phyloP scores from a whole-genome alignment of 2,329 filamentous ascomycete species.

The Thelonectria rubi region DNA sequence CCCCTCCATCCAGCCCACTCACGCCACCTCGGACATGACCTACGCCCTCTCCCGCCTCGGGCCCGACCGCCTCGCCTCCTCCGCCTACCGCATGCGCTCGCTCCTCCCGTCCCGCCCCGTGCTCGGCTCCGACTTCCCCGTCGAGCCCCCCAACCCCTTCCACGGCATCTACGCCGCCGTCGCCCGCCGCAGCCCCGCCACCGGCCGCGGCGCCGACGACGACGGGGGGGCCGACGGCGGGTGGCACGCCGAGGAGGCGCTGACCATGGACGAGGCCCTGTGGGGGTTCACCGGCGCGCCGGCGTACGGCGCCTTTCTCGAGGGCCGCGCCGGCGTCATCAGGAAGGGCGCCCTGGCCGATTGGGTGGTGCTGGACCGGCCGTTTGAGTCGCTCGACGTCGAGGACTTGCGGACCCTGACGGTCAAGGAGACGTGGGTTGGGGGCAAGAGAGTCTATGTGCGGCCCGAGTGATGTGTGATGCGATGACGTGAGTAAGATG shows the following conservation, averaged over 20 bases:
- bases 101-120: constrained; percentile 63
- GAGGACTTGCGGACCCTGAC: constrained; percentile 63
- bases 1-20: constrained; percentile 75
- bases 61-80: constrained; percentile 57
- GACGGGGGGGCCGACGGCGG: constrained; percentile 58
- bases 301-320: constrained; percentile 67
- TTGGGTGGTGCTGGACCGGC: constrained; percentile 73
- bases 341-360: constrained; percentile 70
- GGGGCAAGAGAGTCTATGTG: constrained; percentile 60
- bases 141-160: constrained; percentile 74
- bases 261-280: constrained; percentile 68
- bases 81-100: constrained; percentile 74
- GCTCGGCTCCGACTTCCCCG: constrained; percentile 76
- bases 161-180: constrained; percentile 75
- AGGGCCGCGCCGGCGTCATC: constrained; percentile 68
- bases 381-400: constrained; percentile 59
- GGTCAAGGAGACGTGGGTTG: constrained; percentile 76
- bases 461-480: constrained; percentile 7
- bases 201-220: constrained; percentile 59
- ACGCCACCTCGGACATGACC: constrained; percentile 76
- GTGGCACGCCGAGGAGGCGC: constrained; percentile 68
- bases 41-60: constrained; percentile 72
- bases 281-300: constrained; percentile 69
- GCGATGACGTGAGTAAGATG: not conserved
- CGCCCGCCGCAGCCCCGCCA: constrained; percentile 66